Evolutionary conservation across 768 basidiomycete species (phyloP).

Genomic region (Xerocomus spinulosus): DNA sequence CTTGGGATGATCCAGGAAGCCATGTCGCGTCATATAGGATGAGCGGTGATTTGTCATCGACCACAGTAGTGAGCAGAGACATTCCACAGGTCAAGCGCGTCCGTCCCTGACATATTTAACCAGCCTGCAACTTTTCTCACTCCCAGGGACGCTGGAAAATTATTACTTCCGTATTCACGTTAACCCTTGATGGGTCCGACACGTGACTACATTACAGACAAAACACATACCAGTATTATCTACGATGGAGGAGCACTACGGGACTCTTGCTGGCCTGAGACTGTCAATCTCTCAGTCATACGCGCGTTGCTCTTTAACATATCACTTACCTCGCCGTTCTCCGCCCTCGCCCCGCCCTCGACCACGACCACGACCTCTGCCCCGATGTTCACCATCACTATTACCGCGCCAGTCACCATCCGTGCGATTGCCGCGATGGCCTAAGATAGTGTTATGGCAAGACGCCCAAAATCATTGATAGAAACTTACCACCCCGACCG

Average conservation of each 20-base stretch:
- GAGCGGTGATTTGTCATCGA: slow-evolving; percentile 32
- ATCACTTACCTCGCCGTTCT: slow-evolving; percentile 37
- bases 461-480: not conserved
- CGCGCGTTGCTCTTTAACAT: not conserved
- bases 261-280: slow-evolving; percentile 19
- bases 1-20: slow-evolving; percentile 18
- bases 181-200: not conserved
- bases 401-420: slow-evolving; percentile 49
- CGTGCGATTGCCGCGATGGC: slow-evolving; percentile 16
- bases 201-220: not conserved
- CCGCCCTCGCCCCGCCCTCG: slow-evolving; percentile 41
- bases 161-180: not conserved
- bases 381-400: slow-evolving; percentile 37
- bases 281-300: slow-evolving; percentile 8
- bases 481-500: slow-evolving; percentile 25
- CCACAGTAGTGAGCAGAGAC: slow-evolving; percentile 21
- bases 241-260: slow-evolving; percentile 19
- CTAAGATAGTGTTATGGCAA: slow-evolving; percentile 4
- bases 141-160: too few relatives aligned
- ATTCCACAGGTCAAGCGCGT: slow-evolving; percentile 10
- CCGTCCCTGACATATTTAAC: not conserved
- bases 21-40: slow-evolving; percentile 25
- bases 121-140: too few relatives aligned
- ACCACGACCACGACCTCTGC: slow-evolving; percentile 42
- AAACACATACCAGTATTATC: not conserved